A percentile compares a stretch with the other conserved stretches of the same genome.
Conservation (phyloP, 2,329 filamentous ascomycete species). For the Paracorniculantispora psalliotae region DNA sequence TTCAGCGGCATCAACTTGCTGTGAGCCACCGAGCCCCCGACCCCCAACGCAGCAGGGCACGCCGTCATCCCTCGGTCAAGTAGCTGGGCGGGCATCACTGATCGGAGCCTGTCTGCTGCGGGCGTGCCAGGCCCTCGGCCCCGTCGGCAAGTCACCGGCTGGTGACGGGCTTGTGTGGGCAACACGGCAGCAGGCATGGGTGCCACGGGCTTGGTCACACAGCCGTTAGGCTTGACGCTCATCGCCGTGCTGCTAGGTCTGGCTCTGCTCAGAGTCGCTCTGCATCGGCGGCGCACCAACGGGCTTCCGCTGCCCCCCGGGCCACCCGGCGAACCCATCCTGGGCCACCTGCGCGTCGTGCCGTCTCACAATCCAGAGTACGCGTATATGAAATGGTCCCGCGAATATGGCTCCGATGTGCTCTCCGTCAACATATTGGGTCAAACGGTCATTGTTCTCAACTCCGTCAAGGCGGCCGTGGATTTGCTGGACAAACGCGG, state of each 20-base stretch:
- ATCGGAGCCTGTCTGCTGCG: neutral
- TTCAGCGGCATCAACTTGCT: no score
- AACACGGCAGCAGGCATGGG: neutral
- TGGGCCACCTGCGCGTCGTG: conserved; percentile 40
- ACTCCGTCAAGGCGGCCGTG: conserved; percentile 36
- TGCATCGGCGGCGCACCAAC: conserved; percentile 2
- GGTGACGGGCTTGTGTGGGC: neutral
- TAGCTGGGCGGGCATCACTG: no score
- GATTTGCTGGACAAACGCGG: conserved; percentile 43
- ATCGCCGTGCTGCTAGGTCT: conserved; percentile 2
- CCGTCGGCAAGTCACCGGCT: conserved; percentile 1
- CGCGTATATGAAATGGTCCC: conserved; percentile 26
- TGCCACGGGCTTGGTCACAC: neutral
- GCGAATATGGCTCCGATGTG: conserved; percentile 46
- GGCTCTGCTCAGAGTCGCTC: conserved; percentile 4
- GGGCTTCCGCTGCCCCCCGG: conserved; percentile 27
- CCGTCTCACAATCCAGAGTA: conserved; percentile 30
- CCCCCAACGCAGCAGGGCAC: no score
- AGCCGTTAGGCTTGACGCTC: neutral
- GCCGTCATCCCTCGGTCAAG: no score
- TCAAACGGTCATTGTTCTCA: conserved; percentile 37
- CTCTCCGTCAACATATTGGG: conserved; percentile 30
- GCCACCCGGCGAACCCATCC: conserved; percentile 32
- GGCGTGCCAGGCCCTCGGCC: neutral
- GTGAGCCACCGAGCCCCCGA: no score